A percentile compares a stretch with the other conserved stretches of the same genome.
phyloP scores from a whole-genome alignment of 371 early-diverging fungal species.

The Fennellomyces sp. region DNA sequence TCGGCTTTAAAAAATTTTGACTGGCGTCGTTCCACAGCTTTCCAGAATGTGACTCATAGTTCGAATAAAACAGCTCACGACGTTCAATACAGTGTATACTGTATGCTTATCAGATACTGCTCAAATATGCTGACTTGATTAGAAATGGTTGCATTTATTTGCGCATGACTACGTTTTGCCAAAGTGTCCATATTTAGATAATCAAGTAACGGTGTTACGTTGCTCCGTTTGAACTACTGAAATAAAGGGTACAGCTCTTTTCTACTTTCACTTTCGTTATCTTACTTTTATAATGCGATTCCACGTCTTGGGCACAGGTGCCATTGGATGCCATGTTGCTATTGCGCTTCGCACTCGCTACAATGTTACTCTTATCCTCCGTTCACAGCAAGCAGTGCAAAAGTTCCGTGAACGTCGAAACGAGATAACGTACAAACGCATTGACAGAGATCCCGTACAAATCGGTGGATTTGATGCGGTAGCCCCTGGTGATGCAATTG shows the following conservation, averaged over 20 bases:
- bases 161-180: no score
- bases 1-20: no score
- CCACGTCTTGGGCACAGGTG: constrained; percentile 50
- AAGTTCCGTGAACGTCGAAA: constrained; percentile 24
- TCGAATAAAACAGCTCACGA: no score
- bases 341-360: constrained; percentile 21
- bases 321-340: constrained; percentile 46
- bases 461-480: constrained; percentile 24
- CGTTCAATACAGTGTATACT: no score
- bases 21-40: no score
- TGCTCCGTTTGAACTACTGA: no score
- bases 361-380: constrained; percentile 36
- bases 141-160: no score
- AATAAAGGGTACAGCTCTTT: background rate
- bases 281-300: constrained; percentile 22
- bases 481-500: background rate
- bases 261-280: background rate
- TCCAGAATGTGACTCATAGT: no score
- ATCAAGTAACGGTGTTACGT: no score
- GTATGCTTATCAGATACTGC: no score
- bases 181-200: no score
- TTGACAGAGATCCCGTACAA: constrained; percentile 6
- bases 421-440: constrained; percentile 24
- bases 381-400: constrained; percentile 18
- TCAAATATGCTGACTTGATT: no score